phyloP scores from a whole-genome alignment of 139 green algal species.

The Coelastrella sp. region DNA sequence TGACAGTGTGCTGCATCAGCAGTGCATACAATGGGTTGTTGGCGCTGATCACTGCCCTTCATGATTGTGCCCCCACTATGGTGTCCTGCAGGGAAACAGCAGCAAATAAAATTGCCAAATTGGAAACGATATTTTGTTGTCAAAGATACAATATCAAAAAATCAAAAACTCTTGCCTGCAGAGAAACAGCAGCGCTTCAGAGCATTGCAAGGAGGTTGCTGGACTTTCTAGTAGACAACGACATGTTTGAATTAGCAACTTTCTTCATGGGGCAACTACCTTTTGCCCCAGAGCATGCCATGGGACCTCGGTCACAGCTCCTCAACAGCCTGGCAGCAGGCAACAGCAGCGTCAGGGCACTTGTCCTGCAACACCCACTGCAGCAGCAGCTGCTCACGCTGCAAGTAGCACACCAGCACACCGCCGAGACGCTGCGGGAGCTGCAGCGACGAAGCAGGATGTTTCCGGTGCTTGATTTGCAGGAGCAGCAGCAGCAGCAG shows the following conservation, averaged over 20 bases:
- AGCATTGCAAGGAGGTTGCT: neutral
- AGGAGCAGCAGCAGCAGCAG: neutral
- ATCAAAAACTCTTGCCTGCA: neutral
- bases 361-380: neutral
- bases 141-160: no score
- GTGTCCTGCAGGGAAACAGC: no score
- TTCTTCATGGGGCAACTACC: neutral
- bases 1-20: no score
- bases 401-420: neutral
- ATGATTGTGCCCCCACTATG: no score
- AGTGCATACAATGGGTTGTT: no score
- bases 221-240: slow-evolving; percentile 29
- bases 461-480: neutral
- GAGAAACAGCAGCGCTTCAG: neutral
- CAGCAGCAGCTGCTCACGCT: slow-evolving; percentile 6
- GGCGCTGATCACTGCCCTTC: no score
- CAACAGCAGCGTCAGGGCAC: neutral
- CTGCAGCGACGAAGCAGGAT: neutral
- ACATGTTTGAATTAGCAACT: neutral
- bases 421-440: neutral
- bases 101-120: neutral
- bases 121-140: no score
- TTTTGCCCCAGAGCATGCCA: neutral
- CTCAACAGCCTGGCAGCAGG: neutral
- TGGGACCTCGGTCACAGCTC: neutral